phyloP scores from a whole-genome alignment of 192 early-diverging fungal species.

The Chytriomyces confervae region DNA sequence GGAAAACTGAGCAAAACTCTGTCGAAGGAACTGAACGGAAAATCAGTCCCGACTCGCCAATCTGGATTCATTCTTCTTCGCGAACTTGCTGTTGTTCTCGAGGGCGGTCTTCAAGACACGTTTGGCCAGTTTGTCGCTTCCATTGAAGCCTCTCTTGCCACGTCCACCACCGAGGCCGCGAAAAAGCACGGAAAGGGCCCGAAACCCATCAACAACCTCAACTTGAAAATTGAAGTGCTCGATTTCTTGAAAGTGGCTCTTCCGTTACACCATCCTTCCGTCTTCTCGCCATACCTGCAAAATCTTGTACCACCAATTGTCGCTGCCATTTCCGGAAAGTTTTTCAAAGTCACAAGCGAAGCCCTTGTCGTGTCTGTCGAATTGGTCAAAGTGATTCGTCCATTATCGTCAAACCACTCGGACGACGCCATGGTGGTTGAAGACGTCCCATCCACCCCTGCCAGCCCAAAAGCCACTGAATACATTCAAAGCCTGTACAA shows the following conservation, averaged over 20 bases:
- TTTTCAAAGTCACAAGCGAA: conserved; percentile 85
- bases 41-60: conserved; percentile 76
- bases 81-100: conserved; percentile 71
- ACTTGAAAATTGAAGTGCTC: conserved; percentile 83
- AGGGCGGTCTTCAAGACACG: conserved; percentile 73
- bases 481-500: conserved; percentile 62
- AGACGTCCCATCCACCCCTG: conserved; percentile 43
- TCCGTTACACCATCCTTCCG: conserved; percentile 60
- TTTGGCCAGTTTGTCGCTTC: conserved; percentile 71
- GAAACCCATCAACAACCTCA: conserved; percentile 63
- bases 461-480: conserved; percentile 27
- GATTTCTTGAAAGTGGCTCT: conserved; percentile 75
- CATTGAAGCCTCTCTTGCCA: conserved; percentile 70
- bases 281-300: conserved; percentile 63
- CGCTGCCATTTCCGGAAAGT: conserved; percentile 72
- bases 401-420: conserved; percentile 48
- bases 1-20: conserved; percentile 71
- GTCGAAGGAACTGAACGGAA: conserved; percentile 70
- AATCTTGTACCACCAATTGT: conserved; percentile 71
- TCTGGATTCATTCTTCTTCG: conserved; percentile 74
- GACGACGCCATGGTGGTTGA: conserved; percentile 27
- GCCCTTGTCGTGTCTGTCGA: conserved; percentile 73
- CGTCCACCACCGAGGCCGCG: conserved; percentile 40
- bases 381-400: conserved; percentile 76
- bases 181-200: conserved; percentile 11